phyloP scores from a whole-genome alignment of 2,329 filamentous ascomycete species.

The Aspergillus sp. region DNA sequence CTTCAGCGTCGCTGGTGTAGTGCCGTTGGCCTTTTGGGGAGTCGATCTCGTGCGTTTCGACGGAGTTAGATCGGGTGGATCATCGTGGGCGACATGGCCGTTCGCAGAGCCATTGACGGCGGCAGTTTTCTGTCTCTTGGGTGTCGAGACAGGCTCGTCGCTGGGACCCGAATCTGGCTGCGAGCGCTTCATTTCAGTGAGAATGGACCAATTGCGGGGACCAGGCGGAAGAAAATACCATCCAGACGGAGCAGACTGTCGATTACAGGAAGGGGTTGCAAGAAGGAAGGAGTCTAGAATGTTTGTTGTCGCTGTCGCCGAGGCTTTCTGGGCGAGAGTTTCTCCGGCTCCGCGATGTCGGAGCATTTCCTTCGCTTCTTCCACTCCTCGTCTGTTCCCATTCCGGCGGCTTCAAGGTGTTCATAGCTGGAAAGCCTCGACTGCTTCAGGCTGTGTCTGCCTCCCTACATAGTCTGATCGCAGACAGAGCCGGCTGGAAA shows the following conservation, averaged over 20 bases:
- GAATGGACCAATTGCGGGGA: slow-evolving; percentile 6
- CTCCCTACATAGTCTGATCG: neutral
- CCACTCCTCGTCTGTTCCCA: neutral
- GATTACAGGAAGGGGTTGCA: neutral
- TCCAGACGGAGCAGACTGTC: slow-evolving; percentile 7
- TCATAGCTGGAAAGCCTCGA: neutral
- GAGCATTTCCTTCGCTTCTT: slow-evolving; percentile 5
- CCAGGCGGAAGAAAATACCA: slow-evolving; percentile 21
- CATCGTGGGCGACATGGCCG: slow-evolving; percentile 15
- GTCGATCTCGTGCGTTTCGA: slow-evolving; percentile 21
- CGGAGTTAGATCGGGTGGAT: slow-evolving; percentile 16
- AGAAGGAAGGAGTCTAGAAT: neutral
- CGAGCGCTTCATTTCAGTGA: slow-evolving; percentile 34
- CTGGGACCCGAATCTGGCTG: slow-evolving; percentile 27
- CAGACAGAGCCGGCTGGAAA: neutral
- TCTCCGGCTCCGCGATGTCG: slow-evolving; percentile 25
- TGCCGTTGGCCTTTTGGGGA: slow-evolving; percentile 21
- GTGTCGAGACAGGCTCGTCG: slow-evolving; percentile 27
- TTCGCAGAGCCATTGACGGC: slow-evolving; percentile 19
- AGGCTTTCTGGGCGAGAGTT: slow-evolving; percentile 15
- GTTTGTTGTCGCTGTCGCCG: slow-evolving; percentile 5
- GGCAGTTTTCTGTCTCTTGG: slow-evolving; percentile 28
- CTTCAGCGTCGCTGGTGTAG: slow-evolving; percentile 21
- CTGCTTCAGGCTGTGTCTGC: neutral
- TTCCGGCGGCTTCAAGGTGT: neutral